Evolutionary conservation across 2,329 filamentous ascomycete species (phyloP).

Genomic region (Colletotrichum limetticola): DNA sequence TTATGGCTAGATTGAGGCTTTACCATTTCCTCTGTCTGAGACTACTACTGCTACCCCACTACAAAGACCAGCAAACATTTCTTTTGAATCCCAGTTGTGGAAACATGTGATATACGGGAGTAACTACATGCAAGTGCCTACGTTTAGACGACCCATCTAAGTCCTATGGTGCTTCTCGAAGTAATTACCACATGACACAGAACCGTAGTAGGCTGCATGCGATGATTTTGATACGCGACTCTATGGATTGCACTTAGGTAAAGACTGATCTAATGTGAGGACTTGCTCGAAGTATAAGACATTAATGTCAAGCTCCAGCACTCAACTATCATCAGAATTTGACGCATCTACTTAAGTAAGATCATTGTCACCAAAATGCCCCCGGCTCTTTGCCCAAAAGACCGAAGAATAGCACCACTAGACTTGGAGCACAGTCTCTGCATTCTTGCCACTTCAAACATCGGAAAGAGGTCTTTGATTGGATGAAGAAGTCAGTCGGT

Average conservation of each 20-base stretch:
- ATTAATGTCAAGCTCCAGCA: too few species aligned
- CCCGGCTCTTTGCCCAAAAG: too few species aligned
- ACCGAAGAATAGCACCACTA: too few species aligned
- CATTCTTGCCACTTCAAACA: background rate
- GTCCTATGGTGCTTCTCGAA: background rate
- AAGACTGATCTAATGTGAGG: too few species aligned
- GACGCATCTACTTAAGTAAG: too few species aligned
- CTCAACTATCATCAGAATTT: too few species aligned
- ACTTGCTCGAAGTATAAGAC: too few species aligned
- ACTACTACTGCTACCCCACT: background rate
- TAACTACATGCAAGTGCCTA: background rate
- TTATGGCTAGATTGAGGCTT: background rate
- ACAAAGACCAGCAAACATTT: background rate
- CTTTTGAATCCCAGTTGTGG: background rate
- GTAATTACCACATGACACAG: background rate
- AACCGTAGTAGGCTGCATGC: too few species aligned
- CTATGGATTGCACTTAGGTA: too few species aligned
- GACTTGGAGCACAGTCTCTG: too few species aligned
- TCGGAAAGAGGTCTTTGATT: background rate
- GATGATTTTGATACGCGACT: too few species aligned
- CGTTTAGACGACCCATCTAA: background rate
- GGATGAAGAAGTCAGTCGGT: background rate
- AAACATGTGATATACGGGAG: background rate
- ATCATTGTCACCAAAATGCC: too few species aligned
- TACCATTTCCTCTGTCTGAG: background rate